Percentiles rank a stretch among this genome's conserved stretches.
Evolutionary conservation across 139 green algal genomes (phyloP).

Genomic region (Chlamydomonas eustigma): DNA sequence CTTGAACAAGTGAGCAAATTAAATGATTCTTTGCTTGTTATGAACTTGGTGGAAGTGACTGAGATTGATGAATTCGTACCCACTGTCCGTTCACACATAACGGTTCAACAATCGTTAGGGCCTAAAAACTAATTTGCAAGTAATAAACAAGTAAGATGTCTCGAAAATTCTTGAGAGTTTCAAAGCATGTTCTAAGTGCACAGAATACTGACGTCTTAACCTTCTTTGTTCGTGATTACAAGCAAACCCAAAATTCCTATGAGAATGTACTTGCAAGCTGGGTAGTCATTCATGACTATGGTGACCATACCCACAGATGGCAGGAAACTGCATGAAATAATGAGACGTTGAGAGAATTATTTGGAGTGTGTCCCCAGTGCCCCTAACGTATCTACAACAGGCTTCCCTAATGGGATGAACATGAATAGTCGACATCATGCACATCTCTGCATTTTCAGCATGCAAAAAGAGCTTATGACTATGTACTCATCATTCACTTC

Average conservation of each 20-base stretch:
- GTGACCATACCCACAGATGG: slow-evolving; percentile 92
- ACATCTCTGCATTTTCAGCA: background rate
- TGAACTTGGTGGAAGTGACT: no score
- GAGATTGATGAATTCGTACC: no score
- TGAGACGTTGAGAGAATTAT: background rate
- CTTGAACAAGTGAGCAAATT: no score
- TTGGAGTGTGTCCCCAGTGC: background rate
- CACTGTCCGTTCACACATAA: no score
- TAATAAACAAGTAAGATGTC: no score
- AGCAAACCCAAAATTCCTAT: slow-evolving; percentile 88
- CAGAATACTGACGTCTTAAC: no score
- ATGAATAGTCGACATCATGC: background rate
- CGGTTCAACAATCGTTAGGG: no score
- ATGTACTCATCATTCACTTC: background rate
- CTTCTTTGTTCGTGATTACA: slow-evolving; percentile 92
- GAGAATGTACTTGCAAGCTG: slow-evolving; percentile 80
- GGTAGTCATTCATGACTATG: slow-evolving; percentile 99
- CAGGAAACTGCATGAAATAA: slow-evolving; percentile 43
- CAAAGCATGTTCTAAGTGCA: no score
- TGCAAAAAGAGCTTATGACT: no score
- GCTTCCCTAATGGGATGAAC: background rate
- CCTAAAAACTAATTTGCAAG: no score
- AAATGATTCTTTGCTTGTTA: no score
- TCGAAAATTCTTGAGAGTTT: no score
- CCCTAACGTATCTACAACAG: background rate